These are phyloP conservation scores for Orbilia brochopaga DNA, from an alignment of 2,329 filamentous ascomycete genomes.

Conservation along the genomic window DNA sequence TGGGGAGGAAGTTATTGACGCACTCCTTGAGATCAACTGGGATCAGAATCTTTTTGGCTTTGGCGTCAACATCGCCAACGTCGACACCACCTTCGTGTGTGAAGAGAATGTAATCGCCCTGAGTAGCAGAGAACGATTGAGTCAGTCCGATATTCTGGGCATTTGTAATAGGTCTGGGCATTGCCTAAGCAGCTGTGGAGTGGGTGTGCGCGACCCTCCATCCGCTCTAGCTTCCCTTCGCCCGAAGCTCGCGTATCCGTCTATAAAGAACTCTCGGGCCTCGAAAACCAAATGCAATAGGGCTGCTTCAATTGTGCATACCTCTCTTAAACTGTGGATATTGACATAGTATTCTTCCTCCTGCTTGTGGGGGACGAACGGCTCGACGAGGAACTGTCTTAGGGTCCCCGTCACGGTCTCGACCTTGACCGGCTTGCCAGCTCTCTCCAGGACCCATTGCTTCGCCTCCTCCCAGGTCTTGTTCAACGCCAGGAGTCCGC, in stretches of 20 bases:
- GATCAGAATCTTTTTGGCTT: conserved; percentile 98
- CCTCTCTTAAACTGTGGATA: conserved; percentile 99
- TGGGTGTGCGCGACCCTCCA: conserved; percentile 6
- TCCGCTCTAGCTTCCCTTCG: conserved; percentile 49
- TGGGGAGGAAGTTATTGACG: conserved; percentile 8
- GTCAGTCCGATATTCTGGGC: conserved; percentile 10
- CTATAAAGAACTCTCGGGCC: conserved; percentile 18
- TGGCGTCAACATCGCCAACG: conserved; percentile 97
- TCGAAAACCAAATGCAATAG: conserved; percentile 53
- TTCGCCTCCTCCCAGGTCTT: conserved; percentile 95
- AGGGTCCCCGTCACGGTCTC: conserved; percentile 88
- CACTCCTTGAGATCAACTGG: conserved; percentile 86
- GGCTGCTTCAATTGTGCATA: conserved; percentile 68
- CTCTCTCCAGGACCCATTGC: conserved; percentile 90
- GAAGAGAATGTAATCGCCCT: conserved; percentile 99
- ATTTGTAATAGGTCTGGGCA: conserved; percentile 22
- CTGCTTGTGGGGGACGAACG: conserved; percentile 93
- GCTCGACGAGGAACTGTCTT: conserved; percentile 96
- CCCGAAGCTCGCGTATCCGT: conserved; percentile 24
- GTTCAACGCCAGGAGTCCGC: conserved; percentile 92
- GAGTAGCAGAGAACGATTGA: conserved; percentile 45
- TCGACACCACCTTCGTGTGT: conserved; percentile 99
- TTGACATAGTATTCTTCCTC: conserved; percentile 99
- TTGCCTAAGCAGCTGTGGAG: conserved; percentile 24
- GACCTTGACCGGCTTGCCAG: conserved; percentile 89